Base-by-base conservation (phyloP, 1,284 basidiomycete species). In the Cutaneotrichosporon daszewskae region DNA sequence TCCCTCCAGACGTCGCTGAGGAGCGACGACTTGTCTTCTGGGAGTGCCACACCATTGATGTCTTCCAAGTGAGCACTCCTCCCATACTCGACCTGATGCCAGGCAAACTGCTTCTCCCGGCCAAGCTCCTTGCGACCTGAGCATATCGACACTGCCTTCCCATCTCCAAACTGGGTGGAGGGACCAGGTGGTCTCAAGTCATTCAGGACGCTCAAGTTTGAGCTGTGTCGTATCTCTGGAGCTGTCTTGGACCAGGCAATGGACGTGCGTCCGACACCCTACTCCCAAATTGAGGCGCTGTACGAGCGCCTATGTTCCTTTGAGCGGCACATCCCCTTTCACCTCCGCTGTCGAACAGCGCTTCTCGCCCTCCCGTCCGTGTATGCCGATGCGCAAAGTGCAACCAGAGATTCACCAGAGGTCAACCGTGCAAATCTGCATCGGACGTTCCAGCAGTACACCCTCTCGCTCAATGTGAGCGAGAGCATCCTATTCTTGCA, bases 21-120 rank as follows among this genome's bases (percentile, higher is more conserved):
- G 64, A 66, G 34, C 47, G 66, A 22, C 47, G 60, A 37, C 47
- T 45, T 12, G 52, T 59, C 9, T 59, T 59, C 36, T 59, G 57
- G 57, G 55, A 59, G 37, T 52, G 45, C 26, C 55, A 57, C 27
- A 49, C 57, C 5, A 53, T 55, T 24, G 57, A 59, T 27, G 46
- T 57, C 5, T 59, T 59, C 38, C 57, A 49, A 25, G 43, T 44
- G 20, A 29, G 43, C 8, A 3, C 34, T 23, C 20, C 16, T 16
- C 9, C 8, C 23, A n/a, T 20, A 6, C 4, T 18, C 4, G 10
- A 2, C 5, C 35, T 37, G 13, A 37, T 29, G 4, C 18, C 16
- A 60, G 47, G 55, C 58, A 1, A 62, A 53, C 37, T 53, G 62
- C 47, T 64, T 64, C 37, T 60, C 60, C 9, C 53, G 62, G 4